Base-by-base conservation (phyloP, 2,329 filamentous ascomycete species). In the Fusarium abutilonis region DNA sequence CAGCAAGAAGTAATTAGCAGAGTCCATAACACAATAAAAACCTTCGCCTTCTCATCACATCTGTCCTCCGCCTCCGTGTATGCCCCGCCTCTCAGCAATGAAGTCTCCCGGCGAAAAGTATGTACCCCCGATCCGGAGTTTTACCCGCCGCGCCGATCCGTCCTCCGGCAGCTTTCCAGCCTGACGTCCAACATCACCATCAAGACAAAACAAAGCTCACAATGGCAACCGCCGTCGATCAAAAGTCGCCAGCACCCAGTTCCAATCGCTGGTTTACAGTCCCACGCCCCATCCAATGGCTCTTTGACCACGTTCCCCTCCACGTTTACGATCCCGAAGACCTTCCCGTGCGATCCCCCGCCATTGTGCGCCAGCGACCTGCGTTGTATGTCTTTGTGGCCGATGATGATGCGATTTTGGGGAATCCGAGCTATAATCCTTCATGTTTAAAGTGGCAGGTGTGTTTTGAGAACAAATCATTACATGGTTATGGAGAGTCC, bases 371-470 rank as follows among this genome's bases (percentile, higher is more conserved):
- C 78, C 49, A 73, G 17, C 73, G 79, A 6, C 81, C 84, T 60
- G 82, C 86, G 9, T 80, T 99, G 9, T 93, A 93, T 75, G 82
- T 97, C 53, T 98, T 97, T 76, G 84, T 86, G 58, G 86, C 83
- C 13, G 79, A 85, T 1, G 78, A 83, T n/a, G 89, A 86, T 69
- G 89, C 87, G 31, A 74, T 76, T 52, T 72, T 73, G 35, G 87
- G 87, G 5, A 78, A 80, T 28, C 90, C 93, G 23, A 96, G 92
- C 64, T 96, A 90, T 78, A 98, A 98, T 74, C 95, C 95, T 10
- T 87, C 88, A 56, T 99, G 95, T 80, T 81, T 98, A 72, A 97
- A 94, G 80, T 98, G 93, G 93, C 95, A 98, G 90, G 92, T 94
- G 70, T 67, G 86, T 51, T 44, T 40, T 32, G 4, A 15, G 15